Percentiles rank a stretch among this genome's conserved stretches.
phyloP scores from a whole-genome alignment of 2,329 filamentous ascomycete genomes.

The Aspergillus flavus region DNA sequence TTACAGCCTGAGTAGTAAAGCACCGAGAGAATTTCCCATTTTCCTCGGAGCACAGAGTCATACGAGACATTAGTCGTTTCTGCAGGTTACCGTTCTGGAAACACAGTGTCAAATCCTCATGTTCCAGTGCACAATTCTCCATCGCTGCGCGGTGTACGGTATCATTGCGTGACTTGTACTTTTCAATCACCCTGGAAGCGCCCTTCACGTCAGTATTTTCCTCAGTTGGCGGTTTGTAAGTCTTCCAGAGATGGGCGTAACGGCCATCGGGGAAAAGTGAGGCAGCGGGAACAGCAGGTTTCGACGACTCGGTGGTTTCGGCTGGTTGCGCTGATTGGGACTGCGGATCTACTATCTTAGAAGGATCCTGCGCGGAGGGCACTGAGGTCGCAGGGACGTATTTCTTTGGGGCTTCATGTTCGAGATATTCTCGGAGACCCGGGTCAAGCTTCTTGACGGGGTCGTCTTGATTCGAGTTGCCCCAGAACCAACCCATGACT shows the following conservation, averaged over 20 bases:
- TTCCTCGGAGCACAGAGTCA: slow-evolving; percentile 81
- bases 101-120: slow-evolving; percentile 80
- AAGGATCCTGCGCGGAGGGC: slow-evolving; percentile 22
- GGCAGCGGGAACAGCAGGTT: slow-evolving; percentile 46
- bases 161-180: slow-evolving; percentile 79
- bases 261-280: slow-evolving; percentile 70
- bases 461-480: slow-evolving; percentile 57
- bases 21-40: slow-evolving; percentile 80
- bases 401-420: slow-evolving; percentile 77
- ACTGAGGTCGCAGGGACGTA: slow-evolving; percentile 50
- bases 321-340: slow-evolving; percentile 22
- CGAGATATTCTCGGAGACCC: slow-evolving; percentile 78
- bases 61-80: slow-evolving; percentile 54
- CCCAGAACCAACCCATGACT: slow-evolving; percentile 65
- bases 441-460: slow-evolving; percentile 78
- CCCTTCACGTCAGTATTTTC: slow-evolving; percentile 74
- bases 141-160: slow-evolving; percentile 78
- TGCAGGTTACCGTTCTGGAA: slow-evolving; percentile 71
- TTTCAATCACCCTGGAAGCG: slow-evolving; percentile 80
- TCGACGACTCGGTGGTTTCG: slow-evolving; percentile 28
- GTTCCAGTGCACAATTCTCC: slow-evolving; percentile 90
- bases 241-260: slow-evolving; percentile 90
- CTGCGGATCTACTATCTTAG: slow-evolving; percentile 27
- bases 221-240: slow-evolving; percentile 73
- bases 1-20: slow-evolving; percentile 82